Conservation (phyloP, 1,284 basidiomycete species). For the Ustilago sp. region DNA sequence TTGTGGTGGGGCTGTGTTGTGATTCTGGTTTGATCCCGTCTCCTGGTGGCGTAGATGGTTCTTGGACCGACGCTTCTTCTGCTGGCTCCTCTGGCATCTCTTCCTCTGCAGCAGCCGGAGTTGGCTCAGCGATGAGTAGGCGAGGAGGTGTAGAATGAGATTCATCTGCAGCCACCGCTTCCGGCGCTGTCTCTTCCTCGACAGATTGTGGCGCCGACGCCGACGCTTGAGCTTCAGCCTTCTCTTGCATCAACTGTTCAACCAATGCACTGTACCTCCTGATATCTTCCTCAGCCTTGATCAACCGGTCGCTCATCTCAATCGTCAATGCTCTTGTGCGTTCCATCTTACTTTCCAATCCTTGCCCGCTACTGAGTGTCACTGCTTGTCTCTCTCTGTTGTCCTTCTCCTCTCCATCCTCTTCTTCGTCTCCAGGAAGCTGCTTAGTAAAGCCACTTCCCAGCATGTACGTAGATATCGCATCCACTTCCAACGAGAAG, state of each 20-base stretch:
- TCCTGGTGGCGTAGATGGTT: slow-evolving; percentile 3
- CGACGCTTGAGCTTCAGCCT: background rate
- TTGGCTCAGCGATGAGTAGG: background rate
- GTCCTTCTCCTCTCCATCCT: background rate
- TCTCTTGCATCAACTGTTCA: slow-evolving; percentile 11
- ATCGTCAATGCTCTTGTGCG: slow-evolving; percentile 39
- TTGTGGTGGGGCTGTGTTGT: background rate
- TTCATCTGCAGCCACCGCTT: slow-evolving; percentile 1
- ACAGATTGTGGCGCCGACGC: background rate
- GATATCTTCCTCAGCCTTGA: slow-evolving; percentile 41
- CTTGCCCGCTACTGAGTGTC: background rate
- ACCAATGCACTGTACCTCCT: slow-evolving; percentile 21
- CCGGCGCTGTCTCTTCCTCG: background rate
- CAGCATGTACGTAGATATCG: slow-evolving; percentile 32
- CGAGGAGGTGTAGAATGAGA: background rate
- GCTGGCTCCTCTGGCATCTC: background rate
- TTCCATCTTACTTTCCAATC: slow-evolving; percentile 36
- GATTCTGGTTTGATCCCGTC: slow-evolving; percentile 7
- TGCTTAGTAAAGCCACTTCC: slow-evolving; percentile 29
- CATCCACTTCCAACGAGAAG: slow-evolving; percentile 45
- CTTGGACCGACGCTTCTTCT: background rate
- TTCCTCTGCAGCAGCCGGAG: background rate
- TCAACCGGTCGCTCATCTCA: slow-evolving; percentile 39
- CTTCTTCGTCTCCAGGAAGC: slow-evolving; percentile 12
- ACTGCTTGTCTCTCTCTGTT: background rate